Evolutionary conservation across 495 filamentous ascomycete genomes (phyloP), one percentile per base, ranked within the genome.

Genomic region (Terfezia boudieri): DNA sequence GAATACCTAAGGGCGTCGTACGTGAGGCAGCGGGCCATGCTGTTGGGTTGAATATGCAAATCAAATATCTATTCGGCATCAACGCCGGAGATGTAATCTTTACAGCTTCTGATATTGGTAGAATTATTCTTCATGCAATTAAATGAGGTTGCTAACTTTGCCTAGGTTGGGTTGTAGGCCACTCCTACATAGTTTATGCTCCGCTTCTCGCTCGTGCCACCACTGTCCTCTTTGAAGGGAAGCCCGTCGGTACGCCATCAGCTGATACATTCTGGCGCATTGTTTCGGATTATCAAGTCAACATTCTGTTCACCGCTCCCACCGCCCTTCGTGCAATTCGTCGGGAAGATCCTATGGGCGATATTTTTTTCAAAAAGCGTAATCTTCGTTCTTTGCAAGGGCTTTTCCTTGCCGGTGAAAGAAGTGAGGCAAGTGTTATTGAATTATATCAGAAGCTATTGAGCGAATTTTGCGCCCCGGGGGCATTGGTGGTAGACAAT

Each of bases 221-320:
- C 6, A 90, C 86, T 0, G 76, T 95, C 14, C 73, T 94, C 2
- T 94, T 85, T 62, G 88, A 94, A 68, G 88, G 88, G 3, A 94
- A 94, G 58, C 88, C 88, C 3, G 70, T 94, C 36, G 88, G 87
- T 4, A 95, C 89, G 0, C 88, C 88, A 0, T 77, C 93, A 58
- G 84, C 84, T 12, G 78, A 83, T 8, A 81, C 81, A 0, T 88
- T 94, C 68, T 95, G 86, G 86, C 74, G 88, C 3, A 78, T 94
- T 20, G 64, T 92, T 22, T 81, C 84, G 59, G 82, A 88, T 60
- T 80, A 94, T 69, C 80, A 81, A 61, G 86, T 89, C 58, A 89
- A 84, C 55, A 72, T 76, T 14, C 69, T 95, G 36, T 92, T 82
- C 62, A 93, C 87, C 0, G 88, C 88, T 0, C 88, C 88, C 0